Evolutionary conservation across 305 asterid species (phyloP), one percentile per base, ranked within the genome.

Genomic region (Solanum hybrid): DNA sequence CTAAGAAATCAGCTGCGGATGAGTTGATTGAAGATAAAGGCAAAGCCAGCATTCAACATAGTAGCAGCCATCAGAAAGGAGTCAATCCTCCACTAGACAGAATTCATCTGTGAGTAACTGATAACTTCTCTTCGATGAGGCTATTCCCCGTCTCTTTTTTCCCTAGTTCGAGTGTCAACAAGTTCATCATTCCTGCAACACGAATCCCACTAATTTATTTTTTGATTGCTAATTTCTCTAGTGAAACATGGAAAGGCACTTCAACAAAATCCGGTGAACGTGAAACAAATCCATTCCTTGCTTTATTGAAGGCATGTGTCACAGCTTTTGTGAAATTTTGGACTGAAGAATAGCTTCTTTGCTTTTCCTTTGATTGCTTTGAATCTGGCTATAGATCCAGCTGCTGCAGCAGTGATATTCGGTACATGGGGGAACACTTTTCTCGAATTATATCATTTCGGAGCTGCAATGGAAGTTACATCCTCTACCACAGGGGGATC

Each of bases 61-160:
- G 88, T 68, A 90, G 89, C 91, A 88, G 90, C 92, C 83, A 75
- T 70, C 90, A 87, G 92, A 84, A 91, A 87, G 93, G 91, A 68
- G 89, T 82, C 92, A 93, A 90, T 89, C 93, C 96, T 88, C 92
- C 92, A 5, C 91, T 97, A 61, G 94, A 96, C 93, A 93, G 98
- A 92, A 94, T 95, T 89, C 95, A 95, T 90, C 97, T 95, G 98
- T 96, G 93, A 93, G 98, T 92, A 86, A 39, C 27, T 31, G 20
- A 20, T 34, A 29, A 38, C 45, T 37, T 32, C 39, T 27, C 75
- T 76, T 83, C 5, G 31, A 17, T 7, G 73, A 17, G 11, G 79
- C 83, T 39, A 14, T 26, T 51, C 22, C 57, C 36, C 2, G 5
- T 29, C 73, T n/a, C 12, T n/a, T 57, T 8, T 85, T 45, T 24